Evolutionary conservation across 225 moss, liverwort and hornwort genomes (phyloP).

Genomic region (Takakia lepidozioides): DNA sequence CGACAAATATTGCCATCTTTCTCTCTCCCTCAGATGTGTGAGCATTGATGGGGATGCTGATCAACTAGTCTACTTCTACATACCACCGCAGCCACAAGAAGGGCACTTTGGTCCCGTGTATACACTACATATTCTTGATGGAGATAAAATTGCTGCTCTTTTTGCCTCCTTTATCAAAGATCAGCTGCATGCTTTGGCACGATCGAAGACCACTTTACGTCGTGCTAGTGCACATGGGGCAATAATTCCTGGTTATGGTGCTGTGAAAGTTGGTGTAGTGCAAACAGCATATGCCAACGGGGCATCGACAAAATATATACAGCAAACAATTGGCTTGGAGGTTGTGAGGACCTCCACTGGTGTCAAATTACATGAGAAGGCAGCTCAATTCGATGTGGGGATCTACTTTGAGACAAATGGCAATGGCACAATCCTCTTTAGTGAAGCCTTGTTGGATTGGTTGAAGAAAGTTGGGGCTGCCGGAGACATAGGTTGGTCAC

Average conservation of each 20-base stretch:
- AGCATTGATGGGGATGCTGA: conserved; percentile 97
- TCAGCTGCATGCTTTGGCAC: conserved; percentile 52
- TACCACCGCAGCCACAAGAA: conserved; percentile 20
- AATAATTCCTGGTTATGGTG: conserved; percentile 54
- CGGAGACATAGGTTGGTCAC: no score
- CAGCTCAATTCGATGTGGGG: conserved; percentile 72
- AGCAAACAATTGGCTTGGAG: conserved; percentile 60
- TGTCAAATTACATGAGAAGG: conserved; percentile 87
- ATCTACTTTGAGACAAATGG: conserved; percentile 98
- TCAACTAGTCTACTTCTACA: conserved; percentile 88
- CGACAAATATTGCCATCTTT: no score
- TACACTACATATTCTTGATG: conserved; percentile 68
- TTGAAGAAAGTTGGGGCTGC: conserved; percentile 35
- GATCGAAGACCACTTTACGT: conserved; percentile 8
- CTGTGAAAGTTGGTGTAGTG: conserved; percentile 57
- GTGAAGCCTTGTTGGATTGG: conserved; percentile 65
- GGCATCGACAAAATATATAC: conserved; percentile 75
- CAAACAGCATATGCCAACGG: conserved; percentile 99
- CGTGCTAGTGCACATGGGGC: conserved; percentile 6
- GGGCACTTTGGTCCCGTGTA: conserved; percentile 7
- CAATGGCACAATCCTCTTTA: conserved; percentile 88
- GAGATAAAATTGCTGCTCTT: conserved; percentile 84
- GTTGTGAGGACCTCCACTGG: conserved; percentile 76
- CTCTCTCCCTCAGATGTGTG: conserved; percentile 50
- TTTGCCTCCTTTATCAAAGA: conserved; percentile 76